Conservation (phyloP, 371 early-diverging fungal genomes). For the Rhizomucor miehei region DNA sequence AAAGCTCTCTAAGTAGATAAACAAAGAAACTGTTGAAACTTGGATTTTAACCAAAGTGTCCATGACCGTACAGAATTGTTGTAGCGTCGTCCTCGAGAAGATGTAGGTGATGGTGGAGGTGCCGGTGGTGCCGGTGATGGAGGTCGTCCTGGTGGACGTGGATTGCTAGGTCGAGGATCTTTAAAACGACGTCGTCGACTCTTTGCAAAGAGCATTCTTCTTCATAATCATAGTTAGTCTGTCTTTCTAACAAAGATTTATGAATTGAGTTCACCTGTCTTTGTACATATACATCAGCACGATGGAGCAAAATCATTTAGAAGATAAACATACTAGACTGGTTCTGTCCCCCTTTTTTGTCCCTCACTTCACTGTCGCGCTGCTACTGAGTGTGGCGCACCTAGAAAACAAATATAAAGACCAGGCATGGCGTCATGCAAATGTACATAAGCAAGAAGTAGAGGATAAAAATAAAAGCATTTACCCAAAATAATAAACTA, state of each 20-base stretch:
- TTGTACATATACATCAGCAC: not conserved
- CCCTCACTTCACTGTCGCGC: not conserved
- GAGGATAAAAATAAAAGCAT: too few species aligned
- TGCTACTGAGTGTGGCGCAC: not conserved
- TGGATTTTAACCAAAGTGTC: not conserved
- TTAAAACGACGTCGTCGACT: too few species aligned
- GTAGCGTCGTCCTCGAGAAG: not conserved
- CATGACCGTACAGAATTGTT: not conserved
- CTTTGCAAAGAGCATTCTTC: too few species aligned
- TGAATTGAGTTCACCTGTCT: not conserved
- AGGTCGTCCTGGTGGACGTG: conserved; percentile 13
- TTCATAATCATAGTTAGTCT: not conserved
- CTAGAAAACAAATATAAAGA: not conserved
- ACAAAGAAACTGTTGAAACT: not conserved
- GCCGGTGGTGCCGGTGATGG: conserved; percentile 4
- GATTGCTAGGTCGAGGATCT: conserved; percentile 13
- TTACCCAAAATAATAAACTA: too few species aligned
- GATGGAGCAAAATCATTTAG: not conserved
- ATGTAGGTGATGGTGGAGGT: conserved; percentile 3
- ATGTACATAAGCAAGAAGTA: not conserved
- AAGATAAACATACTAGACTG: too few species aligned
- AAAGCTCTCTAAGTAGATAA: not conserved
- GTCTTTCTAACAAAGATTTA: not conserved
- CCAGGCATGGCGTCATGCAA: not conserved
- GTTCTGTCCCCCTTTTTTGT: not conserved